Base-by-base conservation (phyloP, 1,284 basidiomycete genomes). In the Tilletia horrida region DNA sequence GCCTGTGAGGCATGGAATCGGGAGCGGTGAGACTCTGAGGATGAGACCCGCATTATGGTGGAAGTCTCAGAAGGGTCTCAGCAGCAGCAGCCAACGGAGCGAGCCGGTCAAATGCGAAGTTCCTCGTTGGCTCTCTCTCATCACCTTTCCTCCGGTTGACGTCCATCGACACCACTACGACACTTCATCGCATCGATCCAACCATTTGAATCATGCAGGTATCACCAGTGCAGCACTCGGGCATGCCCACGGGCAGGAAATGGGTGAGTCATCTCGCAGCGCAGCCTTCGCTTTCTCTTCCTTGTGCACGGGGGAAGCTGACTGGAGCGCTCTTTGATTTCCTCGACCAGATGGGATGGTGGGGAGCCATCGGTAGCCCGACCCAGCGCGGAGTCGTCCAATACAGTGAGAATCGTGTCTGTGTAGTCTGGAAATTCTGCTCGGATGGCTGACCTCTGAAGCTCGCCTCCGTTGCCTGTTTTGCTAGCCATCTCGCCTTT, bases 331-430 rank as follows among this genome's bases (percentile, higher is more conserved):
- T 61, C 44, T 35, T 23, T 52, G 45, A 13, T 52, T 42, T 62
- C 6, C 47, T n/a, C 18, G 29, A 42, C 35, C 29, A 80, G 77
- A 77, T 80, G 72, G 80, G 80, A 40, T 81, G 80, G 80, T 81
- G 76, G 77, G 80, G 80, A n/a, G 72, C 69, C 66, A 75, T 81
- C 71, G 80, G 78, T 44, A 79, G 80, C 25, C 80, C 80, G 16
- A 64, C 70, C 25, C 80, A 81, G 63, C 72, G 71, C 63, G 79
- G 79, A n/a, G 76, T 81, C 64, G 67, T 66, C 23, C 68, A 73
- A 66, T 81, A 81, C 73, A 57, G 74, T 76, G 67, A 48, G 74
- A n/a, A n/a, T n/a, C n/a, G n/a, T n/a, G n/a, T n/a, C n/a, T n/a
- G n/a, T n/a, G n/a, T n/a, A n/a, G n/a, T n/a, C n/a, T n/a, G n/a